Conservation (phyloP, 441 rosid genomes). For the Biscutella laevigata region DNA sequence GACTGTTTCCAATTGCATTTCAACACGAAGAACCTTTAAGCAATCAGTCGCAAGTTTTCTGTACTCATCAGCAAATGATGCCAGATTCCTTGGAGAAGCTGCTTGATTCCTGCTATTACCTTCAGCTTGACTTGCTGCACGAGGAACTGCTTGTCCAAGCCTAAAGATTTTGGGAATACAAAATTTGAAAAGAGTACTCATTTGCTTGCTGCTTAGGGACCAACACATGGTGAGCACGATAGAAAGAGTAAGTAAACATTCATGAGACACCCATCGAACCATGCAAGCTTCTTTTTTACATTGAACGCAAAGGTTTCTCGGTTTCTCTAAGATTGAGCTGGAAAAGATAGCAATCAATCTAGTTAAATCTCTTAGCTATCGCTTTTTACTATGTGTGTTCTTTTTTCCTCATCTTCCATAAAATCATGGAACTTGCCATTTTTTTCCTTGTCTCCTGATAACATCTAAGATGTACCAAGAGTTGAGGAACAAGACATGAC, state of each 20-base stretch:
- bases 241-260: not conserved
- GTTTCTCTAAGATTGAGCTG: conserved; percentile 5
- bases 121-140: conserved; percentile 44
- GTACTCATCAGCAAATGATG: conserved; percentile 79
- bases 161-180: conserved; percentile 32
- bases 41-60: conserved; percentile 94
- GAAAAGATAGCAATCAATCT: conserved; percentile 5
- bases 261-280: not conserved
- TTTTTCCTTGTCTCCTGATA: conserved; percentile 5
- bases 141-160: conserved; percentile 57
- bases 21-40: conserved; percentile 89
- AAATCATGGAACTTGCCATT: not conserved
- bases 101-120: conserved; percentile 42
- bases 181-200: conserved; percentile 12
- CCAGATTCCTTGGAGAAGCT: conserved; percentile 41
- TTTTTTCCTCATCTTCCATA: not conserved
- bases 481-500: conserved; percentile 6
- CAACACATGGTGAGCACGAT: conserved; percentile 6
- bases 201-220: conserved; percentile 5
- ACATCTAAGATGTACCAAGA: conserved; percentile 6
- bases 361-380: not conserved
- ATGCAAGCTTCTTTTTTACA: conserved; percentile 20
- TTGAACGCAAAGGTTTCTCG: not conserved
- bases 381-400: not conserved
- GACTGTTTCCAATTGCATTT: conserved; percentile 94